These are phyloP conservation scores for Linnemannia hyalina DNA, from an alignment of 192 early-diverging fungal genomes.

Conservation along the genomic window DNA sequence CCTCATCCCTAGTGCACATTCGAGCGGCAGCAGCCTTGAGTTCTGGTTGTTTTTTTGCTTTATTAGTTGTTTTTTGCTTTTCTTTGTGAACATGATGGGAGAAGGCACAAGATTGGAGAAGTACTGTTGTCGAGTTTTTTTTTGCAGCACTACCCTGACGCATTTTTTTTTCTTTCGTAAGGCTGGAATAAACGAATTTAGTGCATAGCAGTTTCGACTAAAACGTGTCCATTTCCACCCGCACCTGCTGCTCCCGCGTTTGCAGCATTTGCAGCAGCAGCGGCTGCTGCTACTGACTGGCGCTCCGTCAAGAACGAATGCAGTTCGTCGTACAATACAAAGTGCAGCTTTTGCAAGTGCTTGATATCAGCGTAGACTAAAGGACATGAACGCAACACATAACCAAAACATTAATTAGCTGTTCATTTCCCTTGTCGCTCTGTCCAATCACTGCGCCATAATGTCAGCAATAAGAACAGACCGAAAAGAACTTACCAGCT, in stretches of 20 bases:
- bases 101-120: too few species aligned
- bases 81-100: background rate
- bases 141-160: background rate
- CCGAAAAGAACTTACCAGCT: constrained; percentile 42
- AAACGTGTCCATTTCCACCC: constrained; percentile 20
- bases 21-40: background rate
- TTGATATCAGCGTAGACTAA: constrained; percentile 59
- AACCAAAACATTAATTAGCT: background rate
- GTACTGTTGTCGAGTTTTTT: background rate
- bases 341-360: constrained; percentile 54
- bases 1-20: background rate
- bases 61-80: background rate
- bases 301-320: constrained; percentile 56
- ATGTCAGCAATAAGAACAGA: background rate
- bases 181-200: background rate
- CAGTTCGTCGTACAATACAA: constrained; percentile 57
- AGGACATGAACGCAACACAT: background rate
- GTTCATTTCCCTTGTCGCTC: background rate
- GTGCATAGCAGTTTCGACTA: constrained; percentile 20
- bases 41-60: constrained; percentile 3
- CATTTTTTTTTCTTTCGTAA: background rate
- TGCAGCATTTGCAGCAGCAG: background rate
- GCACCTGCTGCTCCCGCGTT: background rate
- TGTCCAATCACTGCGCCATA: background rate
- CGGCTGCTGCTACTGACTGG: constrained; percentile 17